Evolutionary conservation across 2,329 filamentous ascomycete genomes (phyloP), one percentile per base, ranked within the genome.

Genomic region (Pezicula rhizophila): DNA sequence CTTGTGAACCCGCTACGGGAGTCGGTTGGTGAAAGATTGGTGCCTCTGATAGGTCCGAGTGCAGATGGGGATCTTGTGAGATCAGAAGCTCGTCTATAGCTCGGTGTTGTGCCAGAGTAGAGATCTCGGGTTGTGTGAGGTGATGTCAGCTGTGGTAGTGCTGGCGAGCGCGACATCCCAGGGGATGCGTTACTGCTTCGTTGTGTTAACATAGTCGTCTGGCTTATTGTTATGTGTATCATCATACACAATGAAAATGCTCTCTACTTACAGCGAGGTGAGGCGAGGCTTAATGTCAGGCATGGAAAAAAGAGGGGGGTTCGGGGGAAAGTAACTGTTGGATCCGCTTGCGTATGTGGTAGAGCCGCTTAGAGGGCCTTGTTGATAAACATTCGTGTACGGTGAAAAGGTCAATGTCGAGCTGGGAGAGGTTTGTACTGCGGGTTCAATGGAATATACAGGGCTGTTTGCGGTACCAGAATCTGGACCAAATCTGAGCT

Each of bases 281-380:
- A 63, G 47, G 45, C 60, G 56, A 48, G 63, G 62, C 50, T 65
- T 65, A 42, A 64, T 54, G 53, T 66, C 64, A 46, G 62, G 58
- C 58, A 65, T 61, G 48, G 61, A 62, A 53, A 60, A 61, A 15
- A 58, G 35, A n/a, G 59, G 58, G 8, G 55, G 47, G 51, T 49
- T 56, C 38, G 60, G 58, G 42, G 59, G 55, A 54, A 57, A 66
- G 52, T 61, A 60, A 25, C 53, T 54, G 46, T 52, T 59, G 20
- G 56, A 52, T 43, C 58, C 57, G 52, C 58, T 60, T 17, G 62
- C 52, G 51, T 61, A 65, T 46, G 60, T 56, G 44, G 62, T 56
- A 46, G 62, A 57, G 43, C 59, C 56, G 55, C 51, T 64, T 53
- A 64, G 49, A 31, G 23, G n/a, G 38, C 47, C 56, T 34, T 57